Conservation (phyloP, 306 rosid species). For the Fragaria nilgerrensis region DNA sequence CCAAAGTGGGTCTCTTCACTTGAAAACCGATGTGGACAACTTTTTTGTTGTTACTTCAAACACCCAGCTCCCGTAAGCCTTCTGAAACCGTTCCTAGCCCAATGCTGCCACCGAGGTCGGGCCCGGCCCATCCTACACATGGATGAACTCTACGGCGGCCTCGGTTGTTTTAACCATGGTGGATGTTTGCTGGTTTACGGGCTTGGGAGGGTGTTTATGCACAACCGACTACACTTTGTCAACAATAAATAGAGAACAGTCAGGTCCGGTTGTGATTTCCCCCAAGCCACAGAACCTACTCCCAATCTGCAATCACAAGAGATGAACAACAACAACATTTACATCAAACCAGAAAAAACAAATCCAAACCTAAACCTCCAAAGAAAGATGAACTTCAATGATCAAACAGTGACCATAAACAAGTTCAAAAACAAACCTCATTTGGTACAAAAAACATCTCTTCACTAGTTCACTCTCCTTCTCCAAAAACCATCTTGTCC, state of each 20-base stretch:
- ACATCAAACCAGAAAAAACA: constrained; percentile 2
- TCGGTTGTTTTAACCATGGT: no score
- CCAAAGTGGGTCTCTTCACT: no score
- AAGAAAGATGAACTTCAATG: not conserved
- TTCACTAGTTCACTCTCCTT: constrained; percentile 35
- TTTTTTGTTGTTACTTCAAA: no score
- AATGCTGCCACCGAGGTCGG: no score
- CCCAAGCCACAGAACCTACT: constrained; percentile 45
- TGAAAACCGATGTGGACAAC: no score
- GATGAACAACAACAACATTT: constrained; percentile 20
- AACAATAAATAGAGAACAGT: constrained; percentile 34
- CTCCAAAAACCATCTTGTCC: constrained; percentile 62
- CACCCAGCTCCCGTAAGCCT: no score
- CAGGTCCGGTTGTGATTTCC: constrained; percentile 33
- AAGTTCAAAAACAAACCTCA: constrained; percentile 49
- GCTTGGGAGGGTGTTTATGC: no score
- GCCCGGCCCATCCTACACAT: no score
- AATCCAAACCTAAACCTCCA: not conserved
- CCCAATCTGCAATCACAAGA: constrained; percentile 41
- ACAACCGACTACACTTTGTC: no score
- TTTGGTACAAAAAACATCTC: constrained; percentile 52
- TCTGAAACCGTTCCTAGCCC: no score
- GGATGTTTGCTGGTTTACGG: no score
- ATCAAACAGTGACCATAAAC: not conserved
- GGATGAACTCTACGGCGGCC: no score